phyloP scores from a whole-genome alignment of 305 asterid species.

The Fraxinus latifolia region DNA sequence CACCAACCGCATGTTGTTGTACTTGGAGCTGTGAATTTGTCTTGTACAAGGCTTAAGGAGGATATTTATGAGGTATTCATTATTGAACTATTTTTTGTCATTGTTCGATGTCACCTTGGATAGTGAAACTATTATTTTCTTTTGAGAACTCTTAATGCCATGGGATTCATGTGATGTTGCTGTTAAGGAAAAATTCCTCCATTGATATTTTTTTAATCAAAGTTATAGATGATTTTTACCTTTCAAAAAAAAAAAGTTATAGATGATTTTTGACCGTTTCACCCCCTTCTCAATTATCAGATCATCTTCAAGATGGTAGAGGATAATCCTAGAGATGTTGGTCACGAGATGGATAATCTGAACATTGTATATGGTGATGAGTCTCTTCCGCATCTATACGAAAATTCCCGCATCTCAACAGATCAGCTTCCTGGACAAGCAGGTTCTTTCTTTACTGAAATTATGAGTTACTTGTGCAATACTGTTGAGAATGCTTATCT shows the following conservation, averaged over 20 bases:
- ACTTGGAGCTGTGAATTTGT: conserved; percentile 88
- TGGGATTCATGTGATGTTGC: neutral
- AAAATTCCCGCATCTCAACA: conserved; percentile 79
- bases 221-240: conserved; percentile 16
- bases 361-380: conserved; percentile 89
- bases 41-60: conserved; percentile 86
- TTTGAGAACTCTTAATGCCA: neutral
- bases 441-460: conserved; percentile 41
- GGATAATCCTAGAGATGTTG: conserved; percentile 95
- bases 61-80: conserved; percentile 84
- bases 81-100: conserved; percentile 4
- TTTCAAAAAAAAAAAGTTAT: too few relatives aligned
- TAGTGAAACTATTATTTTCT: conserved; percentile 6
- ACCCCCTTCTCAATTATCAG: conserved; percentile 36
- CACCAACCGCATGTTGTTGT: conserved; percentile 94
- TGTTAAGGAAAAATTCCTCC: neutral
- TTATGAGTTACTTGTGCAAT: conserved; percentile 8
- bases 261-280: conserved; percentile 20
- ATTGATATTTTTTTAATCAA: neutral
- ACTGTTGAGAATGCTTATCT: neutral
- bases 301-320: conserved; percentile 97
- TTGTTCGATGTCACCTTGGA: neutral
- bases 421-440: conserved; percentile 96
- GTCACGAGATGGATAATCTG: conserved; percentile 90
- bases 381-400: conserved; percentile 89